A percentile compares a stretch with the other conserved stretches of the same genome.
Conservation (phyloP, 495 filamentous ascomycete species). For the Neurospora pannonica region DNA sequence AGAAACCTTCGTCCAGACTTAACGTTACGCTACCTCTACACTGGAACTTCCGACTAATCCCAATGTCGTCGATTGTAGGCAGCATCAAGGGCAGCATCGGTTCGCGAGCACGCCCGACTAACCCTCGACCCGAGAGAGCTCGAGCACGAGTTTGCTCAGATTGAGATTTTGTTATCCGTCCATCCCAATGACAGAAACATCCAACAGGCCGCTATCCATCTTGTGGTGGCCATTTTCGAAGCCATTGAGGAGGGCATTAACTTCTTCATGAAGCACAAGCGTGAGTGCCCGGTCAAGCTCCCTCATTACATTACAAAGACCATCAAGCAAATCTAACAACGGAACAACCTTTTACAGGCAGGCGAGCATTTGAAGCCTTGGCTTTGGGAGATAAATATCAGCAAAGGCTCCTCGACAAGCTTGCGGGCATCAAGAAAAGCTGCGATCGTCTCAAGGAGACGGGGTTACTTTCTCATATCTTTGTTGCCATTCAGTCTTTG, state of each 20-base stretch:
- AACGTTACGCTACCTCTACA: background rate
- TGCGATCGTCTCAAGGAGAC: background rate
- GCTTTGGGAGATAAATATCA: background rate
- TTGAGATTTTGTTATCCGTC: background rate
- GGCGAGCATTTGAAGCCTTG: background rate
- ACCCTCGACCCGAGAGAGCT: background rate
- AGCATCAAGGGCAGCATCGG: background rate
- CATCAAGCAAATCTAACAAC: background rate
- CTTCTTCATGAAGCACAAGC: background rate
- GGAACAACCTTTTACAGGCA: background rate
- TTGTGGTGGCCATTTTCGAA: background rate
- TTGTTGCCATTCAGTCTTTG: background rate
- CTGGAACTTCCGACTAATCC: background rate
- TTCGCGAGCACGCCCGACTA: background rate
- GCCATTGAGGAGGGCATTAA: background rate
- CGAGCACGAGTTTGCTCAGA: background rate
- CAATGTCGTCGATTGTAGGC: background rate
- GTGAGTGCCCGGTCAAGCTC: background rate
- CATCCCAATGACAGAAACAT: background rate
- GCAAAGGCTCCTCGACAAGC: background rate
- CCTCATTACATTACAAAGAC: background rate
- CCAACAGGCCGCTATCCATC: background rate
- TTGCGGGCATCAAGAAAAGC: background rate
- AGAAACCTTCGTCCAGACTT: background rate
- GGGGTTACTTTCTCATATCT: background rate